Base-by-base conservation (phyloP, 2,329 filamentous ascomycete genomes). In the Aureobasidium sp. region DNA sequence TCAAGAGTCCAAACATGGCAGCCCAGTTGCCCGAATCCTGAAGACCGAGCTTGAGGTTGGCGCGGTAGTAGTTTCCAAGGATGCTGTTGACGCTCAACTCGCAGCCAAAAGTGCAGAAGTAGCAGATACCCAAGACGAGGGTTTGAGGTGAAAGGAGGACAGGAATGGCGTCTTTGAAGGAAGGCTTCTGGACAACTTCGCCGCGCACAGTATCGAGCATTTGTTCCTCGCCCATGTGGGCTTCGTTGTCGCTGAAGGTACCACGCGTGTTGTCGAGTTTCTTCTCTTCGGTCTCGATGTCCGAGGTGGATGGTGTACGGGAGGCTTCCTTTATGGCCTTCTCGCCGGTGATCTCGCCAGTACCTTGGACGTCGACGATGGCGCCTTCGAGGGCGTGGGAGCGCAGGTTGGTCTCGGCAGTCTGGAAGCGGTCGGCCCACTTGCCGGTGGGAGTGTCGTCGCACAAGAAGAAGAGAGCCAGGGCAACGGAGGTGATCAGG, bases 381-480 rank as follows among this genome's bases (percentile, higher is more conserved):
- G 73, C 74, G 7, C 74, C 73, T 8, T 70, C 68, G 12, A 62
- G 57, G 11, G 77, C 75, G 68, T 83, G 79, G 15, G 74, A 73
- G 52, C 75, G 77, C 56, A 82, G 77, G 72, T 79, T 82, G 66
- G 82, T 79, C 61, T 83, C 77, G 1, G 82, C 79, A 65, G 80
- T 82, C 47, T 83, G 76, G 56, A 85, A 80, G 34, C 90, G 85
- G 42, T 93, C 87, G 7, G 83, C 82, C 91, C 91, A 96, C 66
- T 84, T 86, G 37, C 92, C 91, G 0, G 85, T 88, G 0, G 91
- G 91, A 0, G 90, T 92, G 70, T 97, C 91, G 1, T 89, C 85
- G 69, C 89, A 92, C 15, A 90, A 76, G 27, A 91, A 71, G 3
- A 95, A 74, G 76, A 96, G 87, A 17, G 79, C 76, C n/a, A 89